These are phyloP conservation scores for Melanopsichium pennsylvanicum DNA, from an alignment of 1,284 basidiomycete genomes.

Conservation along the genomic window DNA sequence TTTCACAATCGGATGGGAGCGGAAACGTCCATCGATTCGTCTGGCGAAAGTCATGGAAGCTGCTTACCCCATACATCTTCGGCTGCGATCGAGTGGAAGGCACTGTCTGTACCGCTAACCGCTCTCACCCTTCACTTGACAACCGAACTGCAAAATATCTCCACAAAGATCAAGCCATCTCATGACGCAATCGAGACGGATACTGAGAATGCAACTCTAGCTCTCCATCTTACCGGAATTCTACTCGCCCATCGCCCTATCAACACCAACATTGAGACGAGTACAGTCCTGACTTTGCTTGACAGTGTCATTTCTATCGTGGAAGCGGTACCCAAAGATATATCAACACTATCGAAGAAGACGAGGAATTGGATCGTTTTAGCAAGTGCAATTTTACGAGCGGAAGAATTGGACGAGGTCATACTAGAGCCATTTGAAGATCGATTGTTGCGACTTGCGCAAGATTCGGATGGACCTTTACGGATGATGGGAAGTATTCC, in stretches of 20 bases:
- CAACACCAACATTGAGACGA: background rate
- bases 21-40: background rate
- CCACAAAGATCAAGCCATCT: background rate
- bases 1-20: background rate
- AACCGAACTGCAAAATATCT: background rate
- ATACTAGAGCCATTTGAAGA: constrained; percentile 20
- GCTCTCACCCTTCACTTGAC: constrained; percentile 1
- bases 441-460: constrained; percentile 10
- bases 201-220: background rate
- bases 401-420: constrained; percentile 26
- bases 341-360: background rate
- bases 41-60: constrained; percentile 10
- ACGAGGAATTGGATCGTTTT: constrained; percentile 1
- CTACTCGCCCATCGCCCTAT: constrained; percentile 8
- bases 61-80: background rate
- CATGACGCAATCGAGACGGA: background rate
- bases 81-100: background rate
- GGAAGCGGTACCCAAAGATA: constrained; percentile 5
- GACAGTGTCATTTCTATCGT: constrained; percentile 5
- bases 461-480: constrained; percentile 6
- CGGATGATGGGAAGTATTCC: constrained; percentile 7
- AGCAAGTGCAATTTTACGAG: constrained; percentile 15
- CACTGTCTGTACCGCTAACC: constrained; percentile 5
- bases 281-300: constrained; percentile 3
- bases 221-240: constrained; percentile 15